Base-by-base conservation (phyloP, 164 flowering plant genomes). In the Liquidambar formosana region DNA sequence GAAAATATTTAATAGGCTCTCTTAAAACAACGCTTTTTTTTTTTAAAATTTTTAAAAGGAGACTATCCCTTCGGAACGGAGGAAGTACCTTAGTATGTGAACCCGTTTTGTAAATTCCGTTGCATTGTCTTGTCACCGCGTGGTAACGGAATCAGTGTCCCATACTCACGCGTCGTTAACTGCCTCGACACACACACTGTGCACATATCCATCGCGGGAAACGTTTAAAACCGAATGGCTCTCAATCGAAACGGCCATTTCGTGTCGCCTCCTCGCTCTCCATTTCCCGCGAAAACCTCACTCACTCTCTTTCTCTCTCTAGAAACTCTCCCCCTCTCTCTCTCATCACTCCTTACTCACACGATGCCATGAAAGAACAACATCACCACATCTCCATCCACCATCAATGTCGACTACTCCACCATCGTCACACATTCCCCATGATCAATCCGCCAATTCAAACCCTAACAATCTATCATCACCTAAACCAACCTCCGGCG, bases 201-300 rank as follows among this genome's bases (percentile, higher is more conserved):
- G 6, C 6, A 33, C 6, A 33, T 33, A 33, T 6, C 2, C 41
- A 33, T 69, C 47, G 71, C 71, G 72, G 72, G 59, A 65, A 65
- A 71, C 75, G 74, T 71, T 64, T 47, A 60, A 41, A 60, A 28
- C 22, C 6, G 45, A 60, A 60, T 4, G 21, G 44, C 1, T 28
- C 41, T 33, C 16, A 16, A 46, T 10, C 16, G 59, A 72, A 63
- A 14, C 38, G 52, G 23, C 38, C 28, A 16, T 43, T 47, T 23
- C 73, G 79, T 70, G 78, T 68, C 74, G 25, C 22, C 77, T 71
- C 57, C 67, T 38, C 76, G 63, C 58, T 65, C 74, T 70, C n/a
- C 44, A 22, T 68, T 79, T 77, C 87, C 86, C 89, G 89, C 85
- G 89, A 82, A 81, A 78, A 82, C 65, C 71, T 69, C 75, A 60